Percentiles rank a stretch among this genome's conserved stretches.
phyloP scores from a whole-genome alignment of 2,329 filamentous ascomycete genomes.

The Cadophora sp. region DNA sequence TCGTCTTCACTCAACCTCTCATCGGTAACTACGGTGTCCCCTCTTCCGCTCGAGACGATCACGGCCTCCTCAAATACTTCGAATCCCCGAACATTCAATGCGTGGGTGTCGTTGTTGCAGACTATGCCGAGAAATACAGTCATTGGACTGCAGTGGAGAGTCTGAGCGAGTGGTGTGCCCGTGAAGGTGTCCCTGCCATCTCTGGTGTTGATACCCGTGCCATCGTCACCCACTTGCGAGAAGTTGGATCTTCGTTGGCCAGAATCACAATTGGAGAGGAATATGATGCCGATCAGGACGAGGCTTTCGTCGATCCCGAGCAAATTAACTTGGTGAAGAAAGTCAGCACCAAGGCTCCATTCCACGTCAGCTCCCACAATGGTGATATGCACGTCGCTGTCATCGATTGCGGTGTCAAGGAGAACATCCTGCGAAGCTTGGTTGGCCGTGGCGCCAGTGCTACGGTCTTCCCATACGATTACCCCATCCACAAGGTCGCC shows the following conservation, averaged over 20 bases:
- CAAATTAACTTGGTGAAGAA: constrained; percentile 96
- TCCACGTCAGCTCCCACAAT: constrained; percentile 86
- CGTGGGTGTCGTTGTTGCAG: constrained; percentile 92
- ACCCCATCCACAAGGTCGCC: constrained; percentile 97
- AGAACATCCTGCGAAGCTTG: constrained; percentile 97
- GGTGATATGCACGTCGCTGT: constrained; percentile 91
- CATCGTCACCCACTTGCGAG: constrained; percentile 93
- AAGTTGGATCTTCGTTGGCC: constrained; percentile 95
- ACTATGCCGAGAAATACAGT: constrained; percentile 92
- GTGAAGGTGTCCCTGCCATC: constrained; percentile 95
- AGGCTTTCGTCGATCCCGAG: constrained; percentile 92
- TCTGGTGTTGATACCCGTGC: constrained; percentile 96
- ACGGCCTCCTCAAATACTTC: constrained; percentile 95
- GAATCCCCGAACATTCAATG: constrained; percentile 98
- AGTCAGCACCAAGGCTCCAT: constrained; percentile 97
- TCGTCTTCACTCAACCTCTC: constrained; percentile 97
- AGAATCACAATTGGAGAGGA: constrained; percentile 95
- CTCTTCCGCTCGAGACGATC: constrained; percentile 81
- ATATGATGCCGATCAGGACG: constrained; percentile 98
- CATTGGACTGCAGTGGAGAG: constrained; percentile 99
- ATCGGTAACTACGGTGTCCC: constrained; percentile 99
- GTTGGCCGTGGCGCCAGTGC: constrained; percentile 91
- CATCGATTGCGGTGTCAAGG: constrained; percentile 98
- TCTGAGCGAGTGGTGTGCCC: constrained; percentile 90
- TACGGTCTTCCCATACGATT: constrained; percentile 95